Percentiles rank a stretch among this genome's conserved stretches.
phyloP scores from a whole-genome alignment of 345 rosid genomes.

The Sapria himalayana region DNA sequence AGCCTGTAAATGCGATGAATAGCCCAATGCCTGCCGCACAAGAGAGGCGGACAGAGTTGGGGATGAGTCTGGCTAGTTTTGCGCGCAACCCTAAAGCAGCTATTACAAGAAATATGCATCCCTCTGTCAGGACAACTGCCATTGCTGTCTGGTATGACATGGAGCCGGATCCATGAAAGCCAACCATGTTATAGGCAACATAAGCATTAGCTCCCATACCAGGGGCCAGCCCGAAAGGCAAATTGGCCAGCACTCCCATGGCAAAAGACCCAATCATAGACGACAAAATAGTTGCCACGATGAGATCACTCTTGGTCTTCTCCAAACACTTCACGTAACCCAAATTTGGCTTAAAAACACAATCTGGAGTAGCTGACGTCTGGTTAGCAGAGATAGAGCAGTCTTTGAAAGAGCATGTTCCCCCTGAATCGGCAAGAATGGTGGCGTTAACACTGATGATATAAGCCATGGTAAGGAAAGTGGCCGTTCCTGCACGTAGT shows the following conservation, averaged over 20 bases:
- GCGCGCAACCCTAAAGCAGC: slow-evolving; percentile 47
- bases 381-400: slow-evolving; percentile 28
- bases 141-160: slow-evolving; percentile 45
- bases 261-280: slow-evolving; percentile 60
- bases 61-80: slow-evolving; percentile 42
- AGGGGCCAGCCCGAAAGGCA: slow-evolving; percentile 74
- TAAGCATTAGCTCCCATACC: slow-evolving; percentile 86
- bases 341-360: slow-evolving; percentile 29
- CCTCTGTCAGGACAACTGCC: slow-evolving; percentile 51
- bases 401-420: slow-evolving; percentile 39
- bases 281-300: slow-evolving; percentile 52
- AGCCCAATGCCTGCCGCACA: slow-evolving; percentile 63
- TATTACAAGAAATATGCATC: slow-evolving; percentile 34
- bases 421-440: slow-evolving; percentile 64
- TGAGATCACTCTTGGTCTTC: slow-evolving; percentile 44
- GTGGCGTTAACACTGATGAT: slow-evolving; percentile 79
- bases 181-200: slow-evolving; percentile 57
- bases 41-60: slow-evolving; percentile 38
- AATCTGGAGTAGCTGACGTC: slow-evolving; percentile 22
- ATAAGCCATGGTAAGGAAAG: slow-evolving; percentile 93
- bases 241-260: slow-evolving; percentile 64
- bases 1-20: slow-evolving; percentile 71
- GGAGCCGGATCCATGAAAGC: slow-evolving; percentile 67
- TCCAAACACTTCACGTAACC: slow-evolving; percentile 50
- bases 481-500: slow-evolving; percentile 69